Base-by-base conservation (phyloP, 129 eudicot genomes). In the Erigeron canadensis region DNA sequence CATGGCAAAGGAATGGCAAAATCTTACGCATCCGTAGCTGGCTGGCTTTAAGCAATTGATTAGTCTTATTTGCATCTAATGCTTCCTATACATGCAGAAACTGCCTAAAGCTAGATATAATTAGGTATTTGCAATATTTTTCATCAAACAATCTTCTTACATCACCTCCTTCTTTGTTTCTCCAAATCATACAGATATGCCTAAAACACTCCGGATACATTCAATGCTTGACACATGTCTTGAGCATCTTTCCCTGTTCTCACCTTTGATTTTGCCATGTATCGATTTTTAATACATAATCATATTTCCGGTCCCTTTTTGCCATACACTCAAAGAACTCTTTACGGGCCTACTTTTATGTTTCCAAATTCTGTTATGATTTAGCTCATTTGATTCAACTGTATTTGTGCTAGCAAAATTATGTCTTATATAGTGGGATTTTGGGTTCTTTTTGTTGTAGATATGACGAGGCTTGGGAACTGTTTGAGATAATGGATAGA, bases 381-480 rank as follows among this genome's bases (percentile, higher is more conserved):
- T 9, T 23, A 21, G 54, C 56, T 56, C 60, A 39, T 65, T 7
- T 60, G 43, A 39, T 65, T 72, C 1, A 19, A 56, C 53, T 44
- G 11, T 59, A 54, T 66, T 60, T 39, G 50, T 12, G 64, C 42
- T 40, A 61, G 3, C 3, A 28, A 47, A 34, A 53, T 10, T 7
- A 16, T 59, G 1, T 54, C 45, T 48, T 34, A 56, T 28, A 23
- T 55, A 1, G 45, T 41, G 10, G 40, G 40, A 59, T 19, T 73
- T 67, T 16, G 34, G 63, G 57, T 63, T 72, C 15, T 70, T 69
- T 78, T 59, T 73, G 12, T 46, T 3, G 34, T 68, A 94, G 98
- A 76, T 94, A 87, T 54, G 88, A 82, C 69, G 97, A 94, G 79
- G 98, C 98, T 71, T 86, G 92, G 93, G 69, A 75, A 61, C 81